Percentiles rank a stretch among this genome's conserved stretches.
phyloP scores from a whole-genome alignment of 2,329 filamentous ascomycete species.

The Fusarium stilboides region DNA sequence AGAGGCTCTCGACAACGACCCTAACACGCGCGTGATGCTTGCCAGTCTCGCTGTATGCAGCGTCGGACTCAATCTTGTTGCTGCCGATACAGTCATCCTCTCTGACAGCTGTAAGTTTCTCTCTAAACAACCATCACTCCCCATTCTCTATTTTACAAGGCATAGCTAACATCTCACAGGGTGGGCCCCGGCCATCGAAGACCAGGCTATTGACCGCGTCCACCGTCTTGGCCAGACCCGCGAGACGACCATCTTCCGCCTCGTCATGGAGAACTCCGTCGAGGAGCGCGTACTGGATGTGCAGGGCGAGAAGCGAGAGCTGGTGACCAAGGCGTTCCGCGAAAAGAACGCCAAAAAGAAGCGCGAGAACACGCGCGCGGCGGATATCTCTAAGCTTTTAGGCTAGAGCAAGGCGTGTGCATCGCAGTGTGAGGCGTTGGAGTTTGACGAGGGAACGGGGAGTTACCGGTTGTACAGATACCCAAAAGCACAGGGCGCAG shows the following conservation, averaged over 20 bases:
- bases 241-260: slow-evolving; percentile 82
- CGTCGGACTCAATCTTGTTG: slow-evolving; percentile 88
- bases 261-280: slow-evolving; percentile 85
- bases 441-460: not conserved
- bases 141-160: not conserved
- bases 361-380: slow-evolving; percentile 71
- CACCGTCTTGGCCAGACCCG: slow-evolving; percentile 88
- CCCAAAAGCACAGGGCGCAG: not conserved
- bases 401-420: slow-evolving; percentile 36
- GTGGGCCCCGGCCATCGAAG: slow-evolving; percentile 95
- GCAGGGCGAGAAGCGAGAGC: slow-evolving; percentile 82
- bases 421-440: slow-evolving; percentile 3
- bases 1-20: slow-evolving; percentile 75
- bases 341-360: slow-evolving; percentile 72
- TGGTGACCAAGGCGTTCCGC: slow-evolving; percentile 84
- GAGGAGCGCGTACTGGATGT: slow-evolving; percentile 86
- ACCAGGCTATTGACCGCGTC: slow-evolving; percentile 91
- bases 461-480: slow-evolving; percentile 14
- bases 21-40: slow-evolving; percentile 80
- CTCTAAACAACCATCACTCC: not conserved
- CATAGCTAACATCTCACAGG: slow-evolving; percentile 56
- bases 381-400: slow-evolving; percentile 67
- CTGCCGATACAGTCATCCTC: slow-evolving; percentile 88
- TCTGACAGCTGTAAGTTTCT: slow-evolving; percentile 76
- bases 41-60: slow-evolving; percentile 87